phyloP scores from a whole-genome alignment of 1,284 basidiomycete species.

The Irpex sp. region DNA sequence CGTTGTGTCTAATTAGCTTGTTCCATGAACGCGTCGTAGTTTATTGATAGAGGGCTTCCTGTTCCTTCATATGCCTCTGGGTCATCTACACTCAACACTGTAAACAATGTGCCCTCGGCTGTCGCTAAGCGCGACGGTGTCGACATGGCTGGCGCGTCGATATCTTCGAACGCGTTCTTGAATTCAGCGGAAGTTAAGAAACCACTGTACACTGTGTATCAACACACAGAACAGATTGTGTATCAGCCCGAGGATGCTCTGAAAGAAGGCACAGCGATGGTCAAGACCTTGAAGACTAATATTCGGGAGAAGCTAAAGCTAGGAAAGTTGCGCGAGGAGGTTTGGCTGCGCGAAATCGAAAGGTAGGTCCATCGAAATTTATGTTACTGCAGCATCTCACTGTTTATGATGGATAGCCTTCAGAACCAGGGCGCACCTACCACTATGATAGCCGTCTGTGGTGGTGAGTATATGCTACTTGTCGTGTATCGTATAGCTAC shows the following conservation, averaged over 20 bases:
- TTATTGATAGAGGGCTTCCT: constrained; percentile 1
- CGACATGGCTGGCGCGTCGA: background rate
- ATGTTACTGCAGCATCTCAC: constrained; percentile 1
- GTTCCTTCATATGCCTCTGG: background rate
- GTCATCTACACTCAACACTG: constrained; percentile 6
- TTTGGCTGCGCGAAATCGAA: constrained; percentile 53
- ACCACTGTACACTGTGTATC: constrained; percentile 21
- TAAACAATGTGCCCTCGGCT: background rate
- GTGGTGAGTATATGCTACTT: constrained; percentile 35
- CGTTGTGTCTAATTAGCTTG: background rate
- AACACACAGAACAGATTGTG: constrained; percentile 36
- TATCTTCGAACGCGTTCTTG: background rate
- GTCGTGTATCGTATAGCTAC: constrained; percentile 58
- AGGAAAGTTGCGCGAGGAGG: constrained; percentile 52
- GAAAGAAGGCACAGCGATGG: constrained; percentile 50
- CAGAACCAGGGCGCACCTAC: constrained; percentile 45
- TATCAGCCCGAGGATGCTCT: constrained; percentile 49
- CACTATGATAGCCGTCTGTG: constrained; percentile 59
- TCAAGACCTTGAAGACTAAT: constrained; percentile 40
- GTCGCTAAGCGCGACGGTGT: too few species aligned
- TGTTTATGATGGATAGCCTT: constrained; percentile 32
- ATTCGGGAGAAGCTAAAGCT: constrained; percentile 42
- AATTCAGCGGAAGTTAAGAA: background rate
- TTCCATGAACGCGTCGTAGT: background rate
- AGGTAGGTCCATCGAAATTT: constrained; percentile 30